phyloP scores from a whole-genome alignment of 805 yeast species.

The Candida nemodendra region DNA sequence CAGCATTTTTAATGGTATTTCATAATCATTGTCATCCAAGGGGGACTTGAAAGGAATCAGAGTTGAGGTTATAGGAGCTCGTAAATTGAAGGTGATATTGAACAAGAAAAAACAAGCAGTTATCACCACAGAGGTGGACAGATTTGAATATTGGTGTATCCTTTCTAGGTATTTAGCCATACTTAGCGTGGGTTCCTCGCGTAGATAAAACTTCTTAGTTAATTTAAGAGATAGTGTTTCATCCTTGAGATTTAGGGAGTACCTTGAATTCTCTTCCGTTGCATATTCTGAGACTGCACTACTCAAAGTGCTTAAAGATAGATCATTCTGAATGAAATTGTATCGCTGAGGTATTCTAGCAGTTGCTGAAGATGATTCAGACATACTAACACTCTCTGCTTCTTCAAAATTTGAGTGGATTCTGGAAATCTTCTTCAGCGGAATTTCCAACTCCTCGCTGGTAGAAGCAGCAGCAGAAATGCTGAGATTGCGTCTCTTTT shows the following conservation, averaged over 20 bases:
- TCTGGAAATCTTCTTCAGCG: constrained; percentile 25
- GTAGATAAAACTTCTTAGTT: constrained; percentile 31
- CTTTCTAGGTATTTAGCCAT: constrained; percentile 31
- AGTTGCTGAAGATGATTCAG: not conserved
- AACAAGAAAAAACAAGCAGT: constrained; percentile 33
- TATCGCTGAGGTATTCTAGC: not conserved
- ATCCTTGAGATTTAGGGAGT: constrained; percentile 10
- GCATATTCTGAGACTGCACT: not conserved
- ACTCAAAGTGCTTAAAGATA: not conserved
- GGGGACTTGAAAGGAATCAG: constrained; percentile 13
- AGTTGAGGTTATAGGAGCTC: constrained; percentile 14
- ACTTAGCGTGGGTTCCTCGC: constrained; percentile 30
- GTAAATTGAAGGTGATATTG: constrained; percentile 29
- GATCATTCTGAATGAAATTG: not conserved
- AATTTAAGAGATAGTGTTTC: constrained; percentile 12
- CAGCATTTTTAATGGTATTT: constrained; percentile 20
- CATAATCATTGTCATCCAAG: not conserved
- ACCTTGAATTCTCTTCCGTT: constrained; percentile 5
- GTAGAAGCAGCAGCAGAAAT: constrained; percentile 15
- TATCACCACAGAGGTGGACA: constrained; percentile 32
- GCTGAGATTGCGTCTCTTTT: constrained; percentile 2
- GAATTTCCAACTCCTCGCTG: constrained; percentile 30
- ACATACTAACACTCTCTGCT: not conserved
- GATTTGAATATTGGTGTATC: constrained; percentile 28
- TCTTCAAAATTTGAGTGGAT: constrained; percentile 31